Conservation (phyloP, 169 alveolate species). For the Plasmodium gaboni region DNA sequence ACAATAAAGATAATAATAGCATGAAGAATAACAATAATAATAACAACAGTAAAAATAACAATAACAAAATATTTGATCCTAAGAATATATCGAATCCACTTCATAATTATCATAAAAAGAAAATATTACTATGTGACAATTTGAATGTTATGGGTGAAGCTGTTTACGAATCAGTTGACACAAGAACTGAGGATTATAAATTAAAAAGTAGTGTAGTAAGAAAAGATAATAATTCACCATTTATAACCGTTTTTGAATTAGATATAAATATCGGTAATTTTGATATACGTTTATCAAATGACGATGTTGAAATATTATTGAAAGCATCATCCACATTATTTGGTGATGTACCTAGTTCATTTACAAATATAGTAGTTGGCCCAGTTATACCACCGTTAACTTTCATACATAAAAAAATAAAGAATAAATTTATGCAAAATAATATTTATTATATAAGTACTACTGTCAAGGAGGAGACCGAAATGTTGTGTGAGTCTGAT, state of each 20-base stretch:
- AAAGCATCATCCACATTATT: slow-evolving; percentile 69
- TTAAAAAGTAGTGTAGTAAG: slow-evolving; percentile 20
- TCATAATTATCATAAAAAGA: slow-evolving; percentile 60
- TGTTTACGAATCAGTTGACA: slow-evolving; percentile 70
- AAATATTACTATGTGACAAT: slow-evolving; percentile 68
- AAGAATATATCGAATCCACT: slow-evolving; percentile 45
- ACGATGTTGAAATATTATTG: slow-evolving; percentile 71
- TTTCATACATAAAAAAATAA: slow-evolving; percentile 58
- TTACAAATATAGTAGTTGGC: slow-evolving; percentile 23
- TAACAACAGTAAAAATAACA: too few relatives aligned
- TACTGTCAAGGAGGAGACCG: not conserved
- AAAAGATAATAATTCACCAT: slow-evolving; percentile 17
- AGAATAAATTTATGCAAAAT: slow-evolving; percentile 69
- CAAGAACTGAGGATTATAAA: slow-evolving; percentile 37
- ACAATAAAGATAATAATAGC: not conserved
- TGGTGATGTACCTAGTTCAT: slow-evolving; percentile 71
- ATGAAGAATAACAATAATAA: too few relatives aligned
- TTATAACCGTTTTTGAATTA: slow-evolving; percentile 61
- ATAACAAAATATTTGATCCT: not conserved
- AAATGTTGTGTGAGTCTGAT: not conserved
- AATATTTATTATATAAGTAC: slow-evolving; percentile 54
- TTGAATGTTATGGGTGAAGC: slow-evolving; percentile 75
- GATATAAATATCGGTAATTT: slow-evolving; percentile 71
- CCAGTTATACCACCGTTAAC: slow-evolving; percentile 32
- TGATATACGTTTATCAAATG: slow-evolving; percentile 72